Conservation (phyloP, 2,329 filamentous ascomycete genomes). For the Alternaria alternata region DNA sequence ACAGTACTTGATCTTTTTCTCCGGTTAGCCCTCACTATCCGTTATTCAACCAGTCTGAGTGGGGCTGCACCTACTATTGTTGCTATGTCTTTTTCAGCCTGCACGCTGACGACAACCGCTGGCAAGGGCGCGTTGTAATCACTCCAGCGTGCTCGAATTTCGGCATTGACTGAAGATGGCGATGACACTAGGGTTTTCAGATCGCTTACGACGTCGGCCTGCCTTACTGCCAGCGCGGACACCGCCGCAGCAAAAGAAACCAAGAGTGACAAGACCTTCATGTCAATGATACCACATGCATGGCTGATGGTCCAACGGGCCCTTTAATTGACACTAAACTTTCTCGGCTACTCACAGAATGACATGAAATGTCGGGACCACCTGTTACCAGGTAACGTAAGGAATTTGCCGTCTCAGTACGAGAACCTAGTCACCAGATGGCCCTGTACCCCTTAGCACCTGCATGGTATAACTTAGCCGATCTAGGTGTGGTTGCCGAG, state of each 20-base stretch:
- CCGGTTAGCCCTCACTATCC: background rate
- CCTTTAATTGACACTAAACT: slow-evolving; percentile 11
- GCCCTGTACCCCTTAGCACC: background rate
- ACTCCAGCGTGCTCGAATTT: slow-evolving; percentile 35
- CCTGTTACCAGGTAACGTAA: background rate
- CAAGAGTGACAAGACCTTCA: slow-evolving; percentile 23
- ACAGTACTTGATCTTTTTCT: slow-evolving; percentile 34
- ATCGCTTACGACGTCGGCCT: slow-evolving; percentile 21
- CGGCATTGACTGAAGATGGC: slow-evolving; percentile 22
- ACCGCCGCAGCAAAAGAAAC: slow-evolving; percentile 18
- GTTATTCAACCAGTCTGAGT: background rate
- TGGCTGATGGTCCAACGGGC: slow-evolving; percentile 4
- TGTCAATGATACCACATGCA: slow-evolving; percentile 14
- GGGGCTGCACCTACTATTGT: slow-evolving; percentile 20
- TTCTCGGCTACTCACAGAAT: slow-evolving; percentile 1
- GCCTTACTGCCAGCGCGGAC: slow-evolving; percentile 22
- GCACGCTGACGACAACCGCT: slow-evolving; percentile 29
- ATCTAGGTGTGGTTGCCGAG: background rate
- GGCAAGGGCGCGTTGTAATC: slow-evolving; percentile 28
- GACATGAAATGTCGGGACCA: background rate
- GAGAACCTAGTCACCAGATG: background rate
- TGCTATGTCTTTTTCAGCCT: slow-evolving; percentile 32
- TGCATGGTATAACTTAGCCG: background rate
- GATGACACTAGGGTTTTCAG: slow-evolving; percentile 21
- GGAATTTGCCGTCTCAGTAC: background rate